phyloP scores from a whole-genome alignment of 2,329 filamentous ascomycete species.

The Neofusicoccum umdonicola region DNA sequence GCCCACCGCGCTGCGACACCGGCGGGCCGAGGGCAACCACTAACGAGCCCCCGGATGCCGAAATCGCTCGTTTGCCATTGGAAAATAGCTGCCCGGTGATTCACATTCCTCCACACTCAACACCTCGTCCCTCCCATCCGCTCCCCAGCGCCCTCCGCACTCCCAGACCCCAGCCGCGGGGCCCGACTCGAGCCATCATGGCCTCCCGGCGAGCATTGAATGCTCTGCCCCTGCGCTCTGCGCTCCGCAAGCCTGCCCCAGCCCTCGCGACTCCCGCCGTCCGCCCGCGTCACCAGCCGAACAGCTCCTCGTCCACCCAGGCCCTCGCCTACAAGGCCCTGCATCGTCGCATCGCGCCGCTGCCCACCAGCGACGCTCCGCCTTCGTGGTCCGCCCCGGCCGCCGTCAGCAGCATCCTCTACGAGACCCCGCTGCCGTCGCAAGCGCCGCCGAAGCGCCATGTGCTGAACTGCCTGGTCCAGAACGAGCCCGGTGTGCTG shows the following conservation, averaged over 20 bases:
- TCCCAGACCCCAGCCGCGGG: not conserved
- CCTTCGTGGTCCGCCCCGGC: conserved; percentile 85
- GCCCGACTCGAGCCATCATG: conserved; percentile 31
- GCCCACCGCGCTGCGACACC: not conserved
- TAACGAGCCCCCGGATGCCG: not conserved
- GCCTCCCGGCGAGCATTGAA: conserved; percentile 41
- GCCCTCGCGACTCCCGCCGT: conserved; percentile 20
- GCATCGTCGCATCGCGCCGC: conserved; percentile 82
- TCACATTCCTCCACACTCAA: conserved; percentile 12
- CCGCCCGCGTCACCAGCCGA: conserved; percentile 34
- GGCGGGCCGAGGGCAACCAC: not conserved
- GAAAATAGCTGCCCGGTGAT: conserved; percentile 13
- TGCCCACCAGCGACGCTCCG: conserved; percentile 72
- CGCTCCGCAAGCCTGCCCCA: conserved; percentile 22
- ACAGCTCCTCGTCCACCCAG: conserved; percentile 71
- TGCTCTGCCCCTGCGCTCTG: conserved; percentile 35
- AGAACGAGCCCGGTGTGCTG: conserved; percentile 97
- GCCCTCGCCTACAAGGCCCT: conserved; percentile 97
- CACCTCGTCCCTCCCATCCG: not conserved
- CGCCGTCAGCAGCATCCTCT: conserved; percentile 96
- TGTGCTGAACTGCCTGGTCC: conserved; percentile 95
- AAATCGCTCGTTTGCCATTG: conserved; percentile 14
- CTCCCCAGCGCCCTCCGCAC: conserved; percentile 2
- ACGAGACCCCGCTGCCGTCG: conserved; percentile 89
- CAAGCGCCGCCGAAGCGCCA: conserved; percentile 85